Base-by-base conservation (phyloP, 176 grass and related monocot species). In the Triticum dicoccoides region DNA sequence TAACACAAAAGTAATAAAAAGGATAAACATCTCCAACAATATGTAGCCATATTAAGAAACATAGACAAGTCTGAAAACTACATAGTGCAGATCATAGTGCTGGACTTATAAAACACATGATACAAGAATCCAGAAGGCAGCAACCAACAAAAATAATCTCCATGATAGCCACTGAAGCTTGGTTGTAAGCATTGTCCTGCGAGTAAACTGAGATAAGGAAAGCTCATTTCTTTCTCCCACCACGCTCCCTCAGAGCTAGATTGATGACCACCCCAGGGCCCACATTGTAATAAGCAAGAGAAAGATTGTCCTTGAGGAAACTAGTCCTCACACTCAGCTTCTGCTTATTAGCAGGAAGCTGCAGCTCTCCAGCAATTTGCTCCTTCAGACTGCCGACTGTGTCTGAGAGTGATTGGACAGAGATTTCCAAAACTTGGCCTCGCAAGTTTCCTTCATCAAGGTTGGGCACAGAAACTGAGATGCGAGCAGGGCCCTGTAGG, bases 221-320 rank as follows among this genome's bases (percentile, higher is more conserved):
- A 83, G 47, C 68, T 99, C 64, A 94, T 99, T 92, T 96, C 83
- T 96, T 99, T 86, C 94, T 96, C 84, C 97, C 97, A 91, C 97
- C 94, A 87, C 94, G 94, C 83, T 99, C 97, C 85, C 92, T 96
- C 38, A 98, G 85, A 25, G 96, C 85, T 79, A 98, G 90, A 72
- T 76, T 94, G 80, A 98, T 83, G 67, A 91, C 83, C 32, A 96
- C 90, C 45, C 94, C 92, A 75, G 90, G 88, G 56, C 90, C 85
- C 86, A 99, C 90, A 84, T 99, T 99, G 85, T 99, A 99, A 83
- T 94, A 99, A 78, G 97, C 94, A 86, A 99, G 94, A 72, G 88
- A 90, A 77, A 91, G 92, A 78, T 99, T 99, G 54, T 99, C 97
- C 80, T 96, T 96, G 52, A 99, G 92, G 73, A 99, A 99, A 88